These are phyloP conservation scores for Xylariomycetidae sp. DNA, from an alignment of 2,329 filamentous ascomycete genomes.

Conservation along the genomic window DNA sequence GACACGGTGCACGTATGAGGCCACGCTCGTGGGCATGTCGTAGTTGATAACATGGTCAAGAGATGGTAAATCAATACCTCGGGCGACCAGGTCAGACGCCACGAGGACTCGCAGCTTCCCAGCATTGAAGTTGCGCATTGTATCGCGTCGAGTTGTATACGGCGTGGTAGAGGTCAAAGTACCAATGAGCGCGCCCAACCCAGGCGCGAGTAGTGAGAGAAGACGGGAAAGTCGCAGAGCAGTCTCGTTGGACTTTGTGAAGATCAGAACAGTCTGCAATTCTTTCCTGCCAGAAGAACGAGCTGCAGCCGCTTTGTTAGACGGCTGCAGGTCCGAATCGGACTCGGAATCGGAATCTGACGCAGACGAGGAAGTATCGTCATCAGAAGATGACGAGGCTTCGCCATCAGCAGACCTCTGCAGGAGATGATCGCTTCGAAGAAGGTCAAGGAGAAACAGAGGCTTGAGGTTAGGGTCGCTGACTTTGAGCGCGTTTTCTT, in stretches of 20 bases:
- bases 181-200: constrained; percentile 50
- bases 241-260: constrained; percentile 85
- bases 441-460: constrained; percentile 73
- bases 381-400: constrained; percentile 9
- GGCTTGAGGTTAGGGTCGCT: constrained; percentile 69
- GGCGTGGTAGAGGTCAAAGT: constrained; percentile 74
- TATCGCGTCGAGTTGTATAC: constrained; percentile 62
- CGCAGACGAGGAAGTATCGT: constrained; percentile 30
- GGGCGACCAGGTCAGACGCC: constrained; percentile 87
- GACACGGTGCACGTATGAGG: constrained; percentile 85
- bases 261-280: constrained; percentile 60
- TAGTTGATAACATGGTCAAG: constrained; percentile 90
- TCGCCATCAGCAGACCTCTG: constrained; percentile 11
- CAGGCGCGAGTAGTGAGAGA: constrained; percentile 59
- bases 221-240: constrained; percentile 82
- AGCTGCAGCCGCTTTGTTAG: neutral
- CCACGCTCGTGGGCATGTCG: constrained; percentile 75
- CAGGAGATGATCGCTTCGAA: constrained; percentile 51
- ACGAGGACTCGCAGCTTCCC: constrained; percentile 68
- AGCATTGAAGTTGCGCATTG: constrained; percentile 58
- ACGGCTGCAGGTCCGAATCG: constrained; percentile 15
- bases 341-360: constrained; percentile 31
- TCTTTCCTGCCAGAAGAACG: constrained; percentile 3
- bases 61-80: constrained; percentile 76
- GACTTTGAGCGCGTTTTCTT: constrained; percentile 62